A percentile compares a stretch with the other conserved stretches of the same genome.
Conservation (phyloP, 306 rosid species). For the Cucurbita maxima region DNA sequence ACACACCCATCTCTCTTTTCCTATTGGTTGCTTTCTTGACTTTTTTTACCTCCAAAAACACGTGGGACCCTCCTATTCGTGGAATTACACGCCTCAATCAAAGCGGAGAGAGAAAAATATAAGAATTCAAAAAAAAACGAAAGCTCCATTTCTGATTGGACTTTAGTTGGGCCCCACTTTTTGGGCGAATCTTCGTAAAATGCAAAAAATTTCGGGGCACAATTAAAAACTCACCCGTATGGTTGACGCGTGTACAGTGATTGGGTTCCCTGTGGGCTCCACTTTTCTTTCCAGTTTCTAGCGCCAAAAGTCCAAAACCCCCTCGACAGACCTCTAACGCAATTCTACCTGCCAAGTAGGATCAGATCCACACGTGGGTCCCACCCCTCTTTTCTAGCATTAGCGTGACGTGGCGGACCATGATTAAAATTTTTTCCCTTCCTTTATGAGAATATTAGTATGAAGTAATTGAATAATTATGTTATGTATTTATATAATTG, state of each 20-base stretch:
- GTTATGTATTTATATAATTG: too few species aligned
- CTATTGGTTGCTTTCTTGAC: slow-evolving; percentile 68
- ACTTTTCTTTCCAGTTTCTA: neutral
- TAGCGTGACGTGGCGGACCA: slow-evolving; percentile 5
- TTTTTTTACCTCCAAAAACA: slow-evolving; percentile 1
- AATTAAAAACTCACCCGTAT: slow-evolving; percentile 7
- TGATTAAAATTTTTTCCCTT: neutral
- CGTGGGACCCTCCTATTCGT: slow-evolving; percentile 56
- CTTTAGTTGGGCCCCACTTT: slow-evolving; percentile 11
- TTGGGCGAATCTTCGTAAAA: slow-evolving; percentile 35
- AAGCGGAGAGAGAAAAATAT: neutral
- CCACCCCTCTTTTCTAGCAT: neutral
- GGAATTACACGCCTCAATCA: slow-evolving; percentile 28
- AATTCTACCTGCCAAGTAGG: neutral
- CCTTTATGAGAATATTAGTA: neutral
- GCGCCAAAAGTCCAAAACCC: neutral
- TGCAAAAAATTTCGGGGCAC: slow-evolving; percentile 9
- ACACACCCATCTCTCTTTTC: slow-evolving; percentile 24
- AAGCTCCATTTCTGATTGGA: slow-evolving; percentile 11
- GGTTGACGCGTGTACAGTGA: slow-evolving; percentile 48
- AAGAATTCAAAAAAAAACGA: neutral
- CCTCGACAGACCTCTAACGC: neutral
- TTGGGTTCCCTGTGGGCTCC: neutral
- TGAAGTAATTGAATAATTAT: too few species aligned
- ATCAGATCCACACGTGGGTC: neutral